Evolutionary conservation across 2,329 filamentous ascomycete species (phyloP), one percentile per base, ranked within the genome.

Genomic region (Ophiostoma pallidulum): DNA sequence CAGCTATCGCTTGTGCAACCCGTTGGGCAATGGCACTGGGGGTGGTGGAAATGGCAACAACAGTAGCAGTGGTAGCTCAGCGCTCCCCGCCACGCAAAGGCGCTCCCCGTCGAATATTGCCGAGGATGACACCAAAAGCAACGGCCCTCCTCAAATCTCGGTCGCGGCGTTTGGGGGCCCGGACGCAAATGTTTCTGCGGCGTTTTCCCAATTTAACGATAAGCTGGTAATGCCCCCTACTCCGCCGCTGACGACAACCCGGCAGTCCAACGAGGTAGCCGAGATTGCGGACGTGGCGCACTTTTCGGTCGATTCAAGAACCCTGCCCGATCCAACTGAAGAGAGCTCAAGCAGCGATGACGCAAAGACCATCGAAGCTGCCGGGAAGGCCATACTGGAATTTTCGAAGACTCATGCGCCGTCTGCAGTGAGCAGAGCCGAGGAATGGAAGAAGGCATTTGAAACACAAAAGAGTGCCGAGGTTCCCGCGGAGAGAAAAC

Each of bases 1-100:
- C 4, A 73, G 75, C 54, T 82, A 78, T 57, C 70, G 71, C 32
- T 65, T 82, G n/a, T 69, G 69, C 52, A 62, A 58, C 28, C 69
- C 70, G 28, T 66, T 65, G 16, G 69, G 61, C 14, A 56, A 18
- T 13, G 52, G 38, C 16, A 37, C 28, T 48, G 47, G 41, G 32
- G 45, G 38, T 49, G 53, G 42, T 37, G 31, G 38, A 16, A 31
- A 16, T 16, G 26, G 41, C 13, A 43, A 28, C 36, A 47, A 40
- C 18, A 22, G 31, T 24, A 37, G 29, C 37, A 33, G 37, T 40
- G 32, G 19, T n/a, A 31, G 26, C n/a, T n/a, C n/a, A n/a, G n/a
- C n/a, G n/a, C n/a, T 19, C 13, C 5, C 35, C 16, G 33, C 16
- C 9, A n/a, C 7, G 4, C 6, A 32, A 8, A 14, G 29, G 4